phyloP scores from a whole-genome alignment of 192 early-diverging fungal genomes.

The Linnemannia hyalina region DNA sequence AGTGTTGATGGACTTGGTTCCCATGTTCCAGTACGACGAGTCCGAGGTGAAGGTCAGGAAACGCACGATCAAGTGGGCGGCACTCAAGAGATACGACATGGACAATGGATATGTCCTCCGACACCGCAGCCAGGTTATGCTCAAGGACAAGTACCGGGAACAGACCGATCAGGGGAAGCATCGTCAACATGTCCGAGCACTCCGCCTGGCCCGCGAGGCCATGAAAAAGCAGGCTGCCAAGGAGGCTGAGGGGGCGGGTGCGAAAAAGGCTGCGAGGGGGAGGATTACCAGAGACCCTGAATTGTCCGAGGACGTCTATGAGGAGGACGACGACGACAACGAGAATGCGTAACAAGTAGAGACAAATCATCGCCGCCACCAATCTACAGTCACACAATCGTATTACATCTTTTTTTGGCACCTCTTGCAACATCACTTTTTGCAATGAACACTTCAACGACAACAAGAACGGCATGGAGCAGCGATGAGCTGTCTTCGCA shows the following conservation, averaged over 20 bases:
- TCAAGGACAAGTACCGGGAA: conserved; percentile 52
- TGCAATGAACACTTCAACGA: neutral
- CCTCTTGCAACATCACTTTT: neutral
- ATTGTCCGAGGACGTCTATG: neutral
- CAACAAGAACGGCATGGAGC: neutral
- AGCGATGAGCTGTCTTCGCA: conserved; percentile 15
- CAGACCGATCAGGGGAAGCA: conserved; percentile 26
- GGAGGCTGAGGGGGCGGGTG: neutral
- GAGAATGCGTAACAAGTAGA: neutral
- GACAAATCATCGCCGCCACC: neutral
- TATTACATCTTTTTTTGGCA: neutral
- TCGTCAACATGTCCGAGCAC: conserved; percentile 1
- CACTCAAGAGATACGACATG: conserved; percentile 31
- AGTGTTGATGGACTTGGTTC: conserved; percentile 20
- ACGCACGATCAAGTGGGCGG: conserved; percentile 23
- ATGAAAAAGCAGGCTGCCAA: neutral
- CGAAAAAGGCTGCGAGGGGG: neutral
- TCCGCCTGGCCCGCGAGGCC: neutral
- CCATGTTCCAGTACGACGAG: conserved; percentile 14
- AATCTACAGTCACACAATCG: neutral
- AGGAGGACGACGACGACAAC: neutral
- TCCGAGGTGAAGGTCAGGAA: neutral
- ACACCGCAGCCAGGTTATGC: conserved; percentile 28
- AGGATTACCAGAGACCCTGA: neutral
- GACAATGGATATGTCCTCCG: conserved; percentile 22